Percentiles rank a stretch among this genome's conserved stretches.
These are phyloP conservation scores for Musa acuminata DNA, from an alignment of 176 grass and related monocot species.

Conservation along the genomic window DNA sequence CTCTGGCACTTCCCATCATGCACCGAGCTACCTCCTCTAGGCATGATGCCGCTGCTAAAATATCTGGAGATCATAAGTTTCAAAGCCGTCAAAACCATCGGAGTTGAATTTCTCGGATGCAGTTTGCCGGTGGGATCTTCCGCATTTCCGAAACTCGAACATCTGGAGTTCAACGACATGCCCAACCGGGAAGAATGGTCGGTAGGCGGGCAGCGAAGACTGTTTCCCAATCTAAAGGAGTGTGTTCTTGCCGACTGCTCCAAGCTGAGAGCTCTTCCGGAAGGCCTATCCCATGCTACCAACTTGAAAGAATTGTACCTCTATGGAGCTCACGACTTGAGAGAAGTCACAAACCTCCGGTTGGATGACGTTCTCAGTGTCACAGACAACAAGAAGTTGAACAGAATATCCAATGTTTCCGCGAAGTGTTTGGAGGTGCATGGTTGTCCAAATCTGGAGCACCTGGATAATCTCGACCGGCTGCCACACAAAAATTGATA, in stretches of 20 bases:
- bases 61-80: constrained; percentile 10
- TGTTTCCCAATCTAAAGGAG: not conserved
- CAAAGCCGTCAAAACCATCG: constrained; percentile 5
- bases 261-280: no score
- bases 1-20: not conserved
- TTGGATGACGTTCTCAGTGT: no score
- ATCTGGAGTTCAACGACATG: not conserved
- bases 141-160: constrained; percentile 25
- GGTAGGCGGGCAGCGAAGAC: not conserved
- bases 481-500: no score
- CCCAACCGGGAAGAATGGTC: constrained; percentile 30
- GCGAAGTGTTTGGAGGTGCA: no score
- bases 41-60: constrained; percentile 15
- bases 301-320: not conserved
- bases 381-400: no score
- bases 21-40: constrained; percentile 17
- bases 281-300: not conserved
- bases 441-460: no score
- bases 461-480: no score
- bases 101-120: constrained; percentile 18
- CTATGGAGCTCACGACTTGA: no score
- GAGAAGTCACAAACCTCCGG: no score
- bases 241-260: constrained; percentile 16
- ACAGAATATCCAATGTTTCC: no score
- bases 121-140: no score